phyloP scores from a whole-genome alignment of 2,329 filamentous ascomycete genomes.

The Metarhizium humberi region DNA sequence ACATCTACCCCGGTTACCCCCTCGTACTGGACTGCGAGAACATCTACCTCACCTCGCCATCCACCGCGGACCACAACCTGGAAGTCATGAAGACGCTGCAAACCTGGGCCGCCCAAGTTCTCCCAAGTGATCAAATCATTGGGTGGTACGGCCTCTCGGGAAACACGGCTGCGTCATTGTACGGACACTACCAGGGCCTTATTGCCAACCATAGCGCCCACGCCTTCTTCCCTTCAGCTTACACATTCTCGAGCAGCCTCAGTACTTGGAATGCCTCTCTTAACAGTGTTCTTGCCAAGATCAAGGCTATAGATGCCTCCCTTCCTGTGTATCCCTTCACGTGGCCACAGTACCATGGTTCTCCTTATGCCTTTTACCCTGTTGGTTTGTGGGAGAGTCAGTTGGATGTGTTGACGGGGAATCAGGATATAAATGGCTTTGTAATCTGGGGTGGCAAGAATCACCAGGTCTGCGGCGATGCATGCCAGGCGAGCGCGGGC shows the following conservation, averaged over 20 bases:
- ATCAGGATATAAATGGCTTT: constrained; percentile 2
- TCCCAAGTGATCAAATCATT: constrained; percentile 4
- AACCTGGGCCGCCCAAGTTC: constrained; percentile 5
- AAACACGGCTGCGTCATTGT: not conserved
- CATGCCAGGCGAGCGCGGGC: constrained; percentile 4
- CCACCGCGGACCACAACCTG: constrained; percentile 2
- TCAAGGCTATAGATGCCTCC: constrained; percentile 2
- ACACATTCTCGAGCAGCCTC: not conserved
- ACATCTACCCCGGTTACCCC: constrained; percentile 1
- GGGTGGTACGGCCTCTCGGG: constrained; percentile 7
- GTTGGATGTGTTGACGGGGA: not conserved
- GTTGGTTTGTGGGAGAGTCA: not conserved
- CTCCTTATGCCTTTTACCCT: not conserved
- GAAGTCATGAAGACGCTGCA: constrained; percentile 4
- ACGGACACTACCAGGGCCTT: constrained; percentile 2
- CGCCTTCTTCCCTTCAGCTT: constrained; percentile 6
- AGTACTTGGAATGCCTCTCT: not conserved
- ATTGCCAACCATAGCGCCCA: constrained; percentile 5
- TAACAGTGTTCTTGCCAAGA: not conserved
- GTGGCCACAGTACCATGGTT: not conserved
- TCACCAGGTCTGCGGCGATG: constrained; percentile 3
- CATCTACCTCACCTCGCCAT: constrained; percentile 1
- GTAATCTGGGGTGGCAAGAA: constrained; percentile 6
- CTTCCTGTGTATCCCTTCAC: constrained; percentile 3
- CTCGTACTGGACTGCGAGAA: constrained; percentile 6